phyloP scores from a whole-genome alignment of 78 protist genomes.

The Trichosphaerium sp. region DNA sequence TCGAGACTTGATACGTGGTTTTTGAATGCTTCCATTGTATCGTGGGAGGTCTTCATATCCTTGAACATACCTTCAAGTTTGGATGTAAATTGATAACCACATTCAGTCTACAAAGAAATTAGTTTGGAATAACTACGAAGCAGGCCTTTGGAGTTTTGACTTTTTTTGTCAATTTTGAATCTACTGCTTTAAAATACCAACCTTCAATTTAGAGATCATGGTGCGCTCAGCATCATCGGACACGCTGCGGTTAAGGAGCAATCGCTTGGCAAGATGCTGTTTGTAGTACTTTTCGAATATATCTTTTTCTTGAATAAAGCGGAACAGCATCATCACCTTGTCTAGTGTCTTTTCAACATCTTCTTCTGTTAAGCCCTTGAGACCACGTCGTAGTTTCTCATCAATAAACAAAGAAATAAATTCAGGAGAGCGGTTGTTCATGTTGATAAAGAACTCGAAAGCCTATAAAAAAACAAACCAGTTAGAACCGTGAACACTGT shows the following conservation, averaged over 20 bases:
- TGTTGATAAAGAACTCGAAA: constrained; percentile 66
- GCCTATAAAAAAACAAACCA: constrained; percentile 21
- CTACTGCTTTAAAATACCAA: not conserved
- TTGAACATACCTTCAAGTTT: constrained; percentile 93
- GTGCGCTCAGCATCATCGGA: constrained; percentile 76
- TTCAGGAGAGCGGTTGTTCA: constrained; percentile 68
- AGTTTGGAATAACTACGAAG: not conserved
- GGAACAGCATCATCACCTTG: constrained; percentile 53
- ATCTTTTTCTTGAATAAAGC: constrained; percentile 86
- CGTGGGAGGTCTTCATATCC: constrained; percentile 73
- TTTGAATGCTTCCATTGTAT: constrained; percentile 54
- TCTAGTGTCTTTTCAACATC: constrained; percentile 49
- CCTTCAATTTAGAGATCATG: constrained; percentile 72
- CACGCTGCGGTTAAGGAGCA: constrained; percentile 47
- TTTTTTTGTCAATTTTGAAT: not conserved
- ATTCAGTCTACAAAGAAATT: constrained; percentile 48
- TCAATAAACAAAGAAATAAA: constrained; percentile 54
- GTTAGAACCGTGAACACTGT: not conserved
- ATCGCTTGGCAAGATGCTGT: constrained; percentile 83
- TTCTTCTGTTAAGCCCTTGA: constrained; percentile 63
- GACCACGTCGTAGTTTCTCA: constrained; percentile 48
- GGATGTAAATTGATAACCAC: constrained; percentile 82
- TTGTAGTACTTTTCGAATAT: constrained; percentile 89
- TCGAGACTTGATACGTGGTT: not conserved
- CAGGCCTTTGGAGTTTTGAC: not conserved